A percentile compares a stretch with the other conserved stretches of the same genome.
These are phyloP conservation scores for Logfia minima DNA, from an alignment of 129 eudicot species.

Conservation along the genomic window DNA sequence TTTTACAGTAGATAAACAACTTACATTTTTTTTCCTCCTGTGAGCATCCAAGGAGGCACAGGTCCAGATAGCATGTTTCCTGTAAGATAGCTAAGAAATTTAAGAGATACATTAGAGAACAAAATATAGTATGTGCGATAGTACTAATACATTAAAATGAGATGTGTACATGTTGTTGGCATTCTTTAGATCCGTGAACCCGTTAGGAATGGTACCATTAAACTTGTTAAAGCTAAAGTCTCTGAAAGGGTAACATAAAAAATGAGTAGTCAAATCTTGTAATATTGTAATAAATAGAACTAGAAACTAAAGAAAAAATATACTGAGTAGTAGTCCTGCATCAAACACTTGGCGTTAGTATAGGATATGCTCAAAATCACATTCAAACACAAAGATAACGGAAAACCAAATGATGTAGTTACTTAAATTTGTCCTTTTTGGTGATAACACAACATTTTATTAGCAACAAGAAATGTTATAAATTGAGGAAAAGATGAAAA, in stretches of 20 bases:
- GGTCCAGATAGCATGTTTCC: conserved; percentile 49
- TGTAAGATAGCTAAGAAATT: conserved; percentile 45
- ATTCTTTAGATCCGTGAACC: not conserved
- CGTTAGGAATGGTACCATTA: conserved; percentile 36
- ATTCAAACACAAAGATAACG: too few species aligned
- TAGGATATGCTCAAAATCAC: not conserved
- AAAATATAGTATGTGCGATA: not conserved
- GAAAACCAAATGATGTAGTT: not conserved
- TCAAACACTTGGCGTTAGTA: not conserved
- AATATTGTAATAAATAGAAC: not conserved
- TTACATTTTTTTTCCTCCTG: conserved; percentile 38
- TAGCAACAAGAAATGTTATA: not conserved
- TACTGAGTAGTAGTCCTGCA: not conserved
- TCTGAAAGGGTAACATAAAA: conserved; percentile 34
- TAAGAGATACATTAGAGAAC: conserved; percentile 19
- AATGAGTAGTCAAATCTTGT: not conserved
- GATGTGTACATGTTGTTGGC: conserved; percentile 37
- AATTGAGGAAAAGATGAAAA: conserved; percentile 3
- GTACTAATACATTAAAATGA: not conserved
- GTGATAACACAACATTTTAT: not conserved
- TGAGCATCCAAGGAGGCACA: conserved; percentile 50
- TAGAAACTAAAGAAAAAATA: not conserved
- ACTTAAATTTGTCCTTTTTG: not conserved
- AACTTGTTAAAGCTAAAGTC: conserved; percentile 53
- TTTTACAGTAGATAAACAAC: conserved; percentile 17